Percentiles rank a stretch among this genome's conserved stretches.
Evolutionary conservation across 768 basidiomycete genomes (phyloP).

Genomic region (Suillus bovinus): DNA sequence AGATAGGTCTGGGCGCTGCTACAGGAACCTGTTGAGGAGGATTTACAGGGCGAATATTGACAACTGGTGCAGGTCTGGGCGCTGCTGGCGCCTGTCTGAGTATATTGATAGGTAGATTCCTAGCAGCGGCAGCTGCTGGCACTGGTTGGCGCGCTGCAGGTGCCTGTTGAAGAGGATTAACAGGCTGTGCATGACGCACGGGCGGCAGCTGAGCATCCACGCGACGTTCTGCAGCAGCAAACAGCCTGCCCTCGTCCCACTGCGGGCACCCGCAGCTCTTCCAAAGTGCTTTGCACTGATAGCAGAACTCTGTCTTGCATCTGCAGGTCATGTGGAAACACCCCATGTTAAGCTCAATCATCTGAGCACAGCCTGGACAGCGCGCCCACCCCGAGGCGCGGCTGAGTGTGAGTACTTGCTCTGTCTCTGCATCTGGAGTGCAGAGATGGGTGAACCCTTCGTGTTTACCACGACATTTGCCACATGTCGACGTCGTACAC

Average conservation of each 20-base stretch:
- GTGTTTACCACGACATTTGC: conserved; percentile 25
- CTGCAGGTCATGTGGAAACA: conserved; percentile 44
- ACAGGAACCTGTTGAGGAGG: not conserved
- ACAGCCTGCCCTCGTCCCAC: conserved; percentile 55
- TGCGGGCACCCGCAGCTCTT: conserved; percentile 63
- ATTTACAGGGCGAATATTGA: not conserved
- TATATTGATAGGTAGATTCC: not conserved
- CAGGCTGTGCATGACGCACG: conserved; percentile 29
- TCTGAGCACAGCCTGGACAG: conserved; percentile 40
- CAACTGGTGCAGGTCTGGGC: conserved; percentile 3
- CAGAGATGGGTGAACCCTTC: conserved; percentile 28
- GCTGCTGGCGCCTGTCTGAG: not conserved
- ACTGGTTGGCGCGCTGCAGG: conserved; percentile 4
- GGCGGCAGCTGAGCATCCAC: conserved; percentile 43
- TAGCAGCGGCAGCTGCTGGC: not conserved
- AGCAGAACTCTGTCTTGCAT: conserved; percentile 42
- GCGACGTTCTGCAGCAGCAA: conserved; percentile 44
- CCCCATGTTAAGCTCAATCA: conserved; percentile 39
- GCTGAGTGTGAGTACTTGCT: conserved; percentile 30
- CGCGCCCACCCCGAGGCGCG: conserved; percentile 34
- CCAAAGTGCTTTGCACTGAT: conserved; percentile 56
- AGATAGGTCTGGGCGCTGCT: conserved; percentile 2
- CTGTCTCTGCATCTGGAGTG: conserved; percentile 23
- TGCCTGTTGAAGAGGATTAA: conserved; percentile 23
- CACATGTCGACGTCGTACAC: conserved; percentile 27